Evolutionary conservation across 2,329 filamentous ascomycete genomes (phyloP).

Genomic region (Sclerotinia subarctica): DNA sequence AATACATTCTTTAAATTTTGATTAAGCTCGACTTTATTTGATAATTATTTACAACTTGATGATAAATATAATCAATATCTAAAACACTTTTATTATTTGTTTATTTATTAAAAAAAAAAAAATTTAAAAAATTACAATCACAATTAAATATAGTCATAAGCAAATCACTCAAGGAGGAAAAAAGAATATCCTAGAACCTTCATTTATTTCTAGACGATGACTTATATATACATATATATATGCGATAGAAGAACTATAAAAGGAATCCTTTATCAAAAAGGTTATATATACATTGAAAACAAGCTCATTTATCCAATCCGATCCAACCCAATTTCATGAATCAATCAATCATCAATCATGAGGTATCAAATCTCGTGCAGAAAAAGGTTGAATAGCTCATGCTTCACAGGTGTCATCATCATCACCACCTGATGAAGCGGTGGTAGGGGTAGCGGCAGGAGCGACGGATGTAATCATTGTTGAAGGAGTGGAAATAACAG

Average conservation of each 20-base stretch:
- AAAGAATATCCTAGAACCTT: neutral
- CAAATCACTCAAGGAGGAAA: no score
- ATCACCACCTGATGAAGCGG: neutral
- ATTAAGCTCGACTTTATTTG: no score
- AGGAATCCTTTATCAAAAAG: neutral
- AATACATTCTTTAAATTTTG: no score
- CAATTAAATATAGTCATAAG: no score
- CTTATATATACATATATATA: neutral
- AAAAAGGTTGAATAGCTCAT: neutral
- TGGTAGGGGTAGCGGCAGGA: neutral
- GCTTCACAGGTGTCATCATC: neutral
- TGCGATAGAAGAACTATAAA: neutral
- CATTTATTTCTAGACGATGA: conserved; percentile 9
- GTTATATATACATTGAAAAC: conserved; percentile 12
- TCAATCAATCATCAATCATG: neutral
- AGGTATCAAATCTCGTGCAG: neutral
- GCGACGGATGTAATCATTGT: neutral
- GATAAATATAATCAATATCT: no score
- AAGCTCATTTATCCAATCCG: neutral
- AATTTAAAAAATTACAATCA: no score
- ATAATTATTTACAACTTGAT: no score
- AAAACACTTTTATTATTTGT: no score
- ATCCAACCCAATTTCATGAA: neutral
- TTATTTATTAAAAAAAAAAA: no score
- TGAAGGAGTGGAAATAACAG: neutral